Percentiles rank a stretch among this genome's conserved stretches.
phyloP scores from a whole-genome alignment of 352 stramenopile species.

The Phytopythium litorale region DNA sequence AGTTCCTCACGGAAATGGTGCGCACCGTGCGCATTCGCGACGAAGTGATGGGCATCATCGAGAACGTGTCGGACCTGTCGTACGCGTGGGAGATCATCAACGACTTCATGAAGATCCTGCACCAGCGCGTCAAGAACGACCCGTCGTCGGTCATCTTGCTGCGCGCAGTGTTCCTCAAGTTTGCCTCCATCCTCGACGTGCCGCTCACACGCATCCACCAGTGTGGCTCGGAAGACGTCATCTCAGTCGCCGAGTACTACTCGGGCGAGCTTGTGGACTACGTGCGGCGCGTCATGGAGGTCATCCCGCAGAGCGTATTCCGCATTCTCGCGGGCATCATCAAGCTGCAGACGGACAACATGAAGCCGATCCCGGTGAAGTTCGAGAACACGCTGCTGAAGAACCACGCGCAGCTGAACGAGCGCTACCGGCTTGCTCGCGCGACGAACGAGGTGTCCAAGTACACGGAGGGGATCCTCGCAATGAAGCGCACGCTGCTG shows the following conservation, averaged over 20 bases:
- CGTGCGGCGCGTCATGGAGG: constrained; percentile 92
- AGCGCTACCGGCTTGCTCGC: constrained; percentile 90
- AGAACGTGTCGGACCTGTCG: constrained; percentile 93
- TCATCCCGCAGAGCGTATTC: constrained; percentile 95
- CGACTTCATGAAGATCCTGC: constrained; percentile 93
- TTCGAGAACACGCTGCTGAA: constrained; percentile 92
- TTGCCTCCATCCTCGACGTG: constrained; percentile 93
- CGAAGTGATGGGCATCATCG: constrained; percentile 90
- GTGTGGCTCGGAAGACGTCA: constrained; percentile 89
- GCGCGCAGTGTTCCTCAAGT: constrained; percentile 93
- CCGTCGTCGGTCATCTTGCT: constrained; percentile 91
- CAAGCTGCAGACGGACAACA: constrained; percentile 90
- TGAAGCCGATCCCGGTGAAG: constrained; percentile 89
- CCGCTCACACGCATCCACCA: constrained; percentile 92
- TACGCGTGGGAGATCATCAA: constrained; percentile 95
- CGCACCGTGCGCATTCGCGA: constrained; percentile 92
- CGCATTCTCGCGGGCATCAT: constrained; percentile 92
- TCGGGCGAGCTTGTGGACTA: constrained; percentile 93
- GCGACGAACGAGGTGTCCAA: constrained; percentile 95
- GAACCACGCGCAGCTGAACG: constrained; percentile 89
- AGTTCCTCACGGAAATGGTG: constrained; percentile 94
- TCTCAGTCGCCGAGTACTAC: constrained; percentile 93
- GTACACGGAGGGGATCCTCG: constrained; percentile 94
- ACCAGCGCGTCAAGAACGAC: constrained; percentile 91
- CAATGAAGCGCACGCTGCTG: constrained; percentile 93